A percentile compares a stretch with the other conserved stretches of the same genome.
Evolutionary conservation across 2,329 filamentous ascomycete species (phyloP).

Genomic region (Lachnellula subtilissima): DNA sequence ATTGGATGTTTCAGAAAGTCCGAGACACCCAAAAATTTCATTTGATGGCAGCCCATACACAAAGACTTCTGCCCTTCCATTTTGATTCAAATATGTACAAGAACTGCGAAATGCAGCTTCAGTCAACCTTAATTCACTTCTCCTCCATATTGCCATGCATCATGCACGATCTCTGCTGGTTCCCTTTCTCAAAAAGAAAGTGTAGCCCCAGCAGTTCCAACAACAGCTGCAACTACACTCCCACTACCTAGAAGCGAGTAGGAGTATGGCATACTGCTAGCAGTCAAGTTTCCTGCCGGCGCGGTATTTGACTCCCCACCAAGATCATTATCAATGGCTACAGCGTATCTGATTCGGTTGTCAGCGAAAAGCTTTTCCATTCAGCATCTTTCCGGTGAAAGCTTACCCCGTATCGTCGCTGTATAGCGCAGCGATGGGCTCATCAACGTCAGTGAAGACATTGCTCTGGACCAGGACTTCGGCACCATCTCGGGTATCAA

Average conservation of each 20-base stretch:
- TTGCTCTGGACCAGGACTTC: slow-evolving; percentile 55
- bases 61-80: no score
- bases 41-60: no score
- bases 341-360: slow-evolving; percentile 36
- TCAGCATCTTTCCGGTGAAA: background rate
- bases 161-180: no score
- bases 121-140: no score
- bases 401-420: slow-evolving; percentile 13
- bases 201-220: slow-evolving; percentile 33
- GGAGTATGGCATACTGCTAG: slow-evolving; percentile 45
- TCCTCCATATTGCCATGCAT: no score
- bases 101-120: no score
- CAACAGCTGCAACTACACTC: slow-evolving; percentile 38
- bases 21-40: no score
- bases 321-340: slow-evolving; percentile 42
- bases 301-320: slow-evolving; percentile 45
- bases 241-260: slow-evolving; percentile 48
- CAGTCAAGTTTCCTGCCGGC: slow-evolving; percentile 42
- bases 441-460: slow-evolving; percentile 39
- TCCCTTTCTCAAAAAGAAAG: slow-evolving; percentile 27
- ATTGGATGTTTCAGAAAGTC: no score
- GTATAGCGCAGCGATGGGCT: slow-evolving; percentile 31
- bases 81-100: no score
- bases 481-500: slow-evolving; percentile 54
- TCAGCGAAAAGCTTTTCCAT: slow-evolving; percentile 36